phyloP scores from a whole-genome alignment of 345 rosid species.

The Geranium rotundifolium region DNA sequence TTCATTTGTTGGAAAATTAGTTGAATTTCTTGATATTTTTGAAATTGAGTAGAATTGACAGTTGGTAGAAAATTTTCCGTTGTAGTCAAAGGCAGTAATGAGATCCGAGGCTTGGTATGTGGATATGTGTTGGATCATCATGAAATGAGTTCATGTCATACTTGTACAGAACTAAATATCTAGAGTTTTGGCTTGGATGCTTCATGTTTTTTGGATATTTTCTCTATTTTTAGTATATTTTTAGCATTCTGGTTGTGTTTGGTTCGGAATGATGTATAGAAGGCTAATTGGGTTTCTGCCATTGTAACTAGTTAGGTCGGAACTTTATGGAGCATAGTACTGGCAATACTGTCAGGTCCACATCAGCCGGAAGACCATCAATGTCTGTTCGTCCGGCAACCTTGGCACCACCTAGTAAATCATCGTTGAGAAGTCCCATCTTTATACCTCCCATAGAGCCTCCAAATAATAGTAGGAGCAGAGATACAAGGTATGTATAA shows the following conservation, averaged over 20 bases:
- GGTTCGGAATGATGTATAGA: not conserved
- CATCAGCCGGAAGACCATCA: conserved; percentile 71
- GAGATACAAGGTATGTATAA: conserved; percentile 33
- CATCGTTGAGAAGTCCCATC: conserved; percentile 45
- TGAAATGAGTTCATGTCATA: no score
- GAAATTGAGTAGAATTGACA: not conserved
- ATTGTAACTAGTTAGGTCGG: conserved; percentile 69
- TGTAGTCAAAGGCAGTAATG: not conserved
- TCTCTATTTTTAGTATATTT: no score
- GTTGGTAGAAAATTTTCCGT: not conserved
- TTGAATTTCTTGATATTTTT: conserved; percentile 1
- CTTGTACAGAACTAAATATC: no score
- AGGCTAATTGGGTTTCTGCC: conserved; percentile 9
- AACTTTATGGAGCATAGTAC: conserved; percentile 41
- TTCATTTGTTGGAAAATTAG: not conserved
- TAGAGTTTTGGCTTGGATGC: not conserved
- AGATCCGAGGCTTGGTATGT: not conserved
- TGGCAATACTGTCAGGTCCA: conserved; percentile 46
- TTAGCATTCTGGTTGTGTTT: not conserved
- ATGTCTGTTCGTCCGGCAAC: conserved; percentile 30
- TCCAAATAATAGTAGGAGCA: conserved; percentile 23
- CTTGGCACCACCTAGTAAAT: conserved; percentile 46
- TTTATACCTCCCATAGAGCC: conserved; percentile 48
- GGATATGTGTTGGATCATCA: not conserved
- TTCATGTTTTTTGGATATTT: not conserved